Conservation (phyloP, 139 green algal genomes). For the Helicosporidium sp. region DNA sequence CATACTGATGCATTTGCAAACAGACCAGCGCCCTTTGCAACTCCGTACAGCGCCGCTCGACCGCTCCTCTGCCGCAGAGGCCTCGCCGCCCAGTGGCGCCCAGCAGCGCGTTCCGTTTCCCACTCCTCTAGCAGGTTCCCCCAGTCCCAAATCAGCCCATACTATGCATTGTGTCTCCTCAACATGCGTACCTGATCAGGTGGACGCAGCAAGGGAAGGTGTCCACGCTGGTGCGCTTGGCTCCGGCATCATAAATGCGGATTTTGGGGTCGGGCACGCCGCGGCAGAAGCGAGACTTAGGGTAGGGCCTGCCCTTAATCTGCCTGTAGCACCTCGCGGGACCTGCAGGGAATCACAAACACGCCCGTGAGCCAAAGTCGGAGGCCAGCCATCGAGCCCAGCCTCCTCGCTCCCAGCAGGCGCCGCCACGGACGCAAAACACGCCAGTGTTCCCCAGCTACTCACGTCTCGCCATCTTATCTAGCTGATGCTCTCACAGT, state of each 20-base stretch:
- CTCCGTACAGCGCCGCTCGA: too few relatives aligned
- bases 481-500: background rate
- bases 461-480: slow-evolving; percentile 3
- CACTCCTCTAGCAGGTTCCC: too few relatives aligned
- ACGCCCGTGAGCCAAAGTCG: background rate
- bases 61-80: too few relatives aligned
- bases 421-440: background rate
- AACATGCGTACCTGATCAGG: slow-evolving; percentile 77
- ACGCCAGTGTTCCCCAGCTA: background rate
- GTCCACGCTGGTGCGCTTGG: slow-evolving; percentile 83
- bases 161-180: too few relatives aligned
- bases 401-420: background rate
- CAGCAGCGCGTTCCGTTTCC: too few relatives aligned
- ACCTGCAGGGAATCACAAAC: slow-evolving; percentile 22
- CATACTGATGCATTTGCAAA: too few relatives aligned
- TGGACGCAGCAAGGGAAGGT: slow-evolving; percentile 88
- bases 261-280: slow-evolving; percentile 98
- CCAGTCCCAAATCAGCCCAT: too few relatives aligned
- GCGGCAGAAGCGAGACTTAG: slow-evolving; percentile 94
- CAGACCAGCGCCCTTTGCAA: too few relatives aligned
- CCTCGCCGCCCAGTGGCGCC: background rate
- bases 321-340: slow-evolving; percentile 83
- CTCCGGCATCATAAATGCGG: slow-evolving; percentile 92
- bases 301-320: slow-evolving; percentile 99
- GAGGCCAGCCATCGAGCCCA: background rate